Evolutionary conservation across 2,329 filamentous ascomycete species (phyloP).

Genomic region (Coniochaeta pulveracea): DNA sequence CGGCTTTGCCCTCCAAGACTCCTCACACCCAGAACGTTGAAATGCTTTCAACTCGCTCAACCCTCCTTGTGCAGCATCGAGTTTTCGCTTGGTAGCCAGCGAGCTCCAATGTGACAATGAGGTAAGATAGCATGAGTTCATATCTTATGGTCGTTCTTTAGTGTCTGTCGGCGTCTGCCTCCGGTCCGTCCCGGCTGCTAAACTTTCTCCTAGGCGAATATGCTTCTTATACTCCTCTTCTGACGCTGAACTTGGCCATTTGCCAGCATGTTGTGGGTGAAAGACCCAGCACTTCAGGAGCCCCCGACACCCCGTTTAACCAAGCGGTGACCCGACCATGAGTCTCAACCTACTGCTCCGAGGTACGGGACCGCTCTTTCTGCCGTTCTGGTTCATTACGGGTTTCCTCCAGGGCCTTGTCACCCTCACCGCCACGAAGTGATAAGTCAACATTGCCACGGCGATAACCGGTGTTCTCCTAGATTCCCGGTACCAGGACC

Average conservation of each 20-base stretch:
- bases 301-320: neutral
- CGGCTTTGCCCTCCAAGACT: no score
- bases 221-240: no score
- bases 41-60: no score
- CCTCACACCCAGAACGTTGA: no score
- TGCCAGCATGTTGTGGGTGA: constrained; percentile 2
- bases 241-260: neutral
- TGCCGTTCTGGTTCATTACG: neutral
- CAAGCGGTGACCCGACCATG: constrained; percentile 1
- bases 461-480: neutral
- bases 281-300: neutral
- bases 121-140: no score
- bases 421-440: neutral
- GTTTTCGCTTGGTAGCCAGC: no score
- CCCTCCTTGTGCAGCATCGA: no score
- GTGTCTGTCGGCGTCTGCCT: no score
- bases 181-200: no score
- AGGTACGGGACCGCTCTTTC: constrained; percentile 2
- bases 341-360: constrained; percentile 2
- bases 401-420: neutral
- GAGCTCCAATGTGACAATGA: no score
- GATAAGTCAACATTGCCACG: neutral
- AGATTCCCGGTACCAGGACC: constrained; percentile 1
- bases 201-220: no score
- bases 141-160: no score